Evolutionary conservation across 805 yeast genomes (phyloP), one percentile per base, ranked within the genome.

Genomic region (Cyberlindnera saturnus): DNA sequence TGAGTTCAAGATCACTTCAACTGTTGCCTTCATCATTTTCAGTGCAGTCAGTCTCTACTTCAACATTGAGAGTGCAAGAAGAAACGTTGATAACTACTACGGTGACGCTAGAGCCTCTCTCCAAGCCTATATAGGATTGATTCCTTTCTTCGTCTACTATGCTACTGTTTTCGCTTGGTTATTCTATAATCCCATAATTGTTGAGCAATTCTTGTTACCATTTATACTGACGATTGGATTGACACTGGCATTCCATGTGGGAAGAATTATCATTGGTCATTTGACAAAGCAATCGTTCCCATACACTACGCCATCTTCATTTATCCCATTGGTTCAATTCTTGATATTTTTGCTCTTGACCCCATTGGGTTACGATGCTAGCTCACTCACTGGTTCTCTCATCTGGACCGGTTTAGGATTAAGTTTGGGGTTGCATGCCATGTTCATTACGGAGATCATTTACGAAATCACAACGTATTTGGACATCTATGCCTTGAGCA

Each of bases 211-310:
- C 29, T 68, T 69, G 34, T 60, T 86, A 36, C 84, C 95, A 30
- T 71, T 83, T 51, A 66, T 81, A 18, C 57, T 84, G 38, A 75
- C 90, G 26, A 79, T 86, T 55, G 95, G 95, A 1, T 71, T 83
- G 40, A 74, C 85, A 1, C 65, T 84, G 51, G 96, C 98, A 1
- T 83, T 86, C 56, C 70, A 79, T 4, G 97, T 91, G n/a, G 97
- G 97, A 5, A 77, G 93, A 59, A 87, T 90, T 49, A 90, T 90
- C 56, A 71, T 83, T 44, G 90, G 87, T 3, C 98, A 90, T 62
- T 75, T 91, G 52, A 86, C 96, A 1, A 66, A 74, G 40, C 95
- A 86, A 61, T 64, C 68, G 13, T 89, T 86, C 71, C 97, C 98
- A 38, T 65, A 70, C 59, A 55, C 75, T 50, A 85, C 87, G 40